Percentiles rank a stretch among this genome's conserved stretches.
phyloP scores from a whole-genome alignment of 768 basidiomycete species.

The Amanita muscaria region DNA sequence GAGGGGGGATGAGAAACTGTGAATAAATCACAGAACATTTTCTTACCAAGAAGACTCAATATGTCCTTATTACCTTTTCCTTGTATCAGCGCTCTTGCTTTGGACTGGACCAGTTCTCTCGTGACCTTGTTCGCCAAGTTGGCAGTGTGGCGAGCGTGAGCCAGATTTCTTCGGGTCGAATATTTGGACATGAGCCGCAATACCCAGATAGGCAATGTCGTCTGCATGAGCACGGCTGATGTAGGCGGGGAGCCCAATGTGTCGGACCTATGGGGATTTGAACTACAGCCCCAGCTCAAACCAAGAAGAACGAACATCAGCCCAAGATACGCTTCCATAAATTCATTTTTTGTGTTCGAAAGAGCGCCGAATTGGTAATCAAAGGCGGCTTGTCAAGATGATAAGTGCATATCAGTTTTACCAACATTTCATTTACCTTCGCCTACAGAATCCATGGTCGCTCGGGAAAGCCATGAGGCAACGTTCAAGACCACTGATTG shows the following conservation, averaged over 20 bases:
- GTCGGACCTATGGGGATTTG: conserved; percentile 28
- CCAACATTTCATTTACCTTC: conserved; percentile 26
- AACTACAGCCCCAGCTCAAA: not conserved
- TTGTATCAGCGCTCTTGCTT: conserved; percentile 36
- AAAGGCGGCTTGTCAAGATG: conserved; percentile 44
- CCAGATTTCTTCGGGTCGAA: conserved; percentile 34
- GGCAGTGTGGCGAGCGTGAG: conserved; percentile 38
- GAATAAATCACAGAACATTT: not conserved
- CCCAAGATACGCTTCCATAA: conserved; percentile 46
- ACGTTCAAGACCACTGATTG: conserved; percentile 38
- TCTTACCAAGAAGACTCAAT: conserved; percentile 44
- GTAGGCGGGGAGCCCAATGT: conserved; percentile 40
- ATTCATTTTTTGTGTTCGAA: conserved; percentile 39
- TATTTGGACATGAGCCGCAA: conserved; percentile 38
- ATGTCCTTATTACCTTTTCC: conserved; percentile 46
- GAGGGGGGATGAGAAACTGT: conserved; percentile 6
- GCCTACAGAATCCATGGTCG: conserved; percentile 42
- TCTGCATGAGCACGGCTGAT: conserved; percentile 39
- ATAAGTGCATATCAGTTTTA: not conserved
- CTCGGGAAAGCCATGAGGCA: conserved; percentile 40
- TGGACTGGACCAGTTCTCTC: conserved; percentile 36
- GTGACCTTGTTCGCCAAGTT: conserved; percentile 37
- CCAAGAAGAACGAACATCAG: conserved; percentile 29
- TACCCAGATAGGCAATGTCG: conserved; percentile 37
- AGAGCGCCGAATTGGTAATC: conserved; percentile 51